These are phyloP conservation scores for Periconia sp. DNA, from an alignment of 2,329 filamentous ascomycete genomes.

Conservation along the genomic window DNA sequence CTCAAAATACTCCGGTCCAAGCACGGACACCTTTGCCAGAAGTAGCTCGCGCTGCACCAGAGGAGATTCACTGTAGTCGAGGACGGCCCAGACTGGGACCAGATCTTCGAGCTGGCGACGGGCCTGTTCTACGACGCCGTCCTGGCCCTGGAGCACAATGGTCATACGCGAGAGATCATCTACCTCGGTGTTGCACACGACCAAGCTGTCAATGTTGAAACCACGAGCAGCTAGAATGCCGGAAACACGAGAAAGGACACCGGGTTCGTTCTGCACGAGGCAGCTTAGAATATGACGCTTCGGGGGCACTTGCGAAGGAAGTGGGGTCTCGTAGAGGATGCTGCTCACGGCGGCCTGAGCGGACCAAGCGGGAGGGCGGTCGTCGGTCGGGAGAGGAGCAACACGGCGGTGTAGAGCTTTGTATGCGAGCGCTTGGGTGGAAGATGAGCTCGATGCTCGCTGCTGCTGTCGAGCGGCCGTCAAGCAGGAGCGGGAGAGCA, in stretches of 20 bases:
- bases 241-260: slow-evolving; percentile 93
- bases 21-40: slow-evolving; percentile 92
- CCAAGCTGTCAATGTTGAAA: slow-evolving; percentile 98
- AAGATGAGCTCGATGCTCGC: slow-evolving; percentile 57
- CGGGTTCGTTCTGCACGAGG: slow-evolving; percentile 97
- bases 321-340: slow-evolving; percentile 97
- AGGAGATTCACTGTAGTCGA: slow-evolving; percentile 91
- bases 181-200: slow-evolving; percentile 97
- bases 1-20: slow-evolving; percentile 97
- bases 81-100: slow-evolving; percentile 95
- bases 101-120: slow-evolving; percentile 93
- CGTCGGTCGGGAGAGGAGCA: slow-evolving; percentile 76
- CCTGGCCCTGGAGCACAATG: slow-evolving; percentile 93
- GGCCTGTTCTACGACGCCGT: slow-evolving; percentile 96
- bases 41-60: slow-evolving; percentile 95
- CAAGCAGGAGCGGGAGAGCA: slow-evolving; percentile 30
- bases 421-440: slow-evolving; percentile 93
- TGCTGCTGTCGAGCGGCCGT: slow-evolving; percentile 30
- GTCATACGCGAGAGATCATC: slow-evolving; percentile 98
- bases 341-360: slow-evolving; percentile 94
- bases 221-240: slow-evolving; percentile 93
- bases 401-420: slow-evolving; percentile 93
- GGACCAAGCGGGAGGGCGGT: slow-evolving; percentile 76
- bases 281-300: slow-evolving; percentile 98
- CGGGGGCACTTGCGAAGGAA: slow-evolving; percentile 77